A percentile compares a stretch with the other conserved stretches of the same genome.
These are phyloP conservation scores for Polymyxa betae DNA, from an alignment of 208 protist genomes.

Conservation along the genomic window DNA sequence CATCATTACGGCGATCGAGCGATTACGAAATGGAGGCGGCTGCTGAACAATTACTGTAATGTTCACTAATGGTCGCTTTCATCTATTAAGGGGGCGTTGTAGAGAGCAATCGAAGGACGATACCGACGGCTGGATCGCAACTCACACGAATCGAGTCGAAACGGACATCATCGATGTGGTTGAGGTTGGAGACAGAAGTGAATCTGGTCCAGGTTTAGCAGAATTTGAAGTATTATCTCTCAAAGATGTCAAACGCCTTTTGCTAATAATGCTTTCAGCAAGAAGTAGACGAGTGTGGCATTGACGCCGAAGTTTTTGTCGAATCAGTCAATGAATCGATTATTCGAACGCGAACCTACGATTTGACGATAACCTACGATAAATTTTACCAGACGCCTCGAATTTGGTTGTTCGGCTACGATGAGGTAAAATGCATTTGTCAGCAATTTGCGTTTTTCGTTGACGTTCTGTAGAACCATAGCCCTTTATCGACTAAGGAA, in stretches of 20 bases:
- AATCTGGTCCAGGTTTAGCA: not conserved
- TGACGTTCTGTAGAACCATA: constrained; percentile 50
- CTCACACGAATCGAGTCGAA: constrained; percentile 57
- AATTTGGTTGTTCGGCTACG: constrained; percentile 92
- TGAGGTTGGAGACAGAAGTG: constrained; percentile 72
- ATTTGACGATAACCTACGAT: constrained; percentile 94
- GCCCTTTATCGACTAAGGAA: constrained; percentile 81
- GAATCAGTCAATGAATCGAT: not conserved
- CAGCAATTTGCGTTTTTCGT: not conserved
- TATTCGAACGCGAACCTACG: constrained; percentile 84
- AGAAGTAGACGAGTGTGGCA: constrained; percentile 1
- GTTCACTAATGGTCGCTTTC: not conserved
- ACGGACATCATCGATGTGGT: constrained; percentile 71
- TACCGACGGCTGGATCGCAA: constrained; percentile 65
- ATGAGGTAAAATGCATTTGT: constrained; percentile 70
- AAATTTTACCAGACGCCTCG: constrained; percentile 93
- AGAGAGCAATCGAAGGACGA: constrained; percentile 56
- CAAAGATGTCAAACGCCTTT: not conserved
- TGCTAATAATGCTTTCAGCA: not conserved
- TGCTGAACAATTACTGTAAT: constrained; percentile 54
- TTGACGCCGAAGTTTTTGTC: not conserved
- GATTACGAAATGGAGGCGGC: constrained; percentile 50
- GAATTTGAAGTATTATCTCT: not conserved
- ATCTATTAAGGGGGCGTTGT: not conserved
- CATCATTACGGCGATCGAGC: constrained; percentile 42